Conservation (phyloP, 2,329 filamentous ascomycete genomes). For the Trichophyton schoenleinii region DNA sequence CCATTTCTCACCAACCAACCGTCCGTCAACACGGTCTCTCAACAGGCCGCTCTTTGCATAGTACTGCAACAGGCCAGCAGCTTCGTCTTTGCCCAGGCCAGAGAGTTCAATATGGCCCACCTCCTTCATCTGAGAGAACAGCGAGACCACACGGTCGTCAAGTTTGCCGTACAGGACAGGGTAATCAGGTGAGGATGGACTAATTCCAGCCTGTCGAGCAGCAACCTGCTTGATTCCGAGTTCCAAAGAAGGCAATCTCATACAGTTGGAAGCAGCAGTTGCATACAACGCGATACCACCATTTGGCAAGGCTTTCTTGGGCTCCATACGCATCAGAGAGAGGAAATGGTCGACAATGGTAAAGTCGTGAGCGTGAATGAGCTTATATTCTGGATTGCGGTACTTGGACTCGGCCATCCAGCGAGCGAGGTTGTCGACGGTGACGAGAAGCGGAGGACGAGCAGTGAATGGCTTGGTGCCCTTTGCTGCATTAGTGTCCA, state of each 20-base stretch:
- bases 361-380: constrained; percentile 78
- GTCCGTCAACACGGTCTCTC: constrained; percentile 56
- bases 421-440: constrained; percentile 67
- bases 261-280: constrained; percentile 59
- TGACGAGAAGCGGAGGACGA: constrained; percentile 56
- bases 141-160: constrained; percentile 42
- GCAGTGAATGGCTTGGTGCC: constrained; percentile 29
- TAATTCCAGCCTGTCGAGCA: constrained; percentile 30
- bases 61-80: constrained; percentile 76
- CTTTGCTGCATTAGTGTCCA: constrained; percentile 24
- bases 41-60: constrained; percentile 78
- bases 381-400: constrained; percentile 54
- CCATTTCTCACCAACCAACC: constrained; percentile 69
- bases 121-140: constrained; percentile 25
- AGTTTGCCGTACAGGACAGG: constrained; percentile 39
- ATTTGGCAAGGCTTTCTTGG: constrained; percentile 42
- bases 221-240: constrained; percentile 47
- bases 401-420: constrained; percentile 71
- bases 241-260: constrained; percentile 52
- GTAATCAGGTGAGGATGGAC: constrained; percentile 28
- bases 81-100: constrained; percentile 61
- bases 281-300: constrained; percentile 69
- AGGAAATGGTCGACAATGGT: constrained; percentile 62
- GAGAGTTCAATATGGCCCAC: constrained; percentile 45
- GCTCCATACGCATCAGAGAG: constrained; percentile 44